phyloP scores from a whole-genome alignment of 202 grass and related monocot genomes.

The Digitaria exilis region DNA sequence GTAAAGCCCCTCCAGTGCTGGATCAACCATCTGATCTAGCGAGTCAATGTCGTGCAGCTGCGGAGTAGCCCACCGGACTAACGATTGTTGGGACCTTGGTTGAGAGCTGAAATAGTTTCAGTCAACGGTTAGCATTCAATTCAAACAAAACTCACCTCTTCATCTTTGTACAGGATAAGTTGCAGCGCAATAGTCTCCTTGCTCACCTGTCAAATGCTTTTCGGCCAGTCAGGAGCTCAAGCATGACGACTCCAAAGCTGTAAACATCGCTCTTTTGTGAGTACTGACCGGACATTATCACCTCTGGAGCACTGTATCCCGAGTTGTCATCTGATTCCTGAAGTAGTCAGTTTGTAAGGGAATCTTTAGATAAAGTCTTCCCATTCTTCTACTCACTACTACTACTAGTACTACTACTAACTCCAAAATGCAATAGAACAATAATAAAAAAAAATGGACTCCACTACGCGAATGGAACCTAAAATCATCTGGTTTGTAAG shows the following conservation, averaged over 20 bases:
- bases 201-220: slow-evolving; percentile 87
- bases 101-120: slow-evolving; percentile 57
- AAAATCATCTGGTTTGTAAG: not conserved
- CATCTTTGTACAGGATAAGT: not conserved
- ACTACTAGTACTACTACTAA: not conserved
- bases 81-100: slow-evolving; percentile 60
- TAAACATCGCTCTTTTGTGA: slow-evolving; percentile 84
- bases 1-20: slow-evolving; percentile 65
- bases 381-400: not conserved
- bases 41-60: slow-evolving; percentile 85
- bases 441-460: too few species aligned
- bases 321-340: slow-evolving; percentile 72
- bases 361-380: not conserved
- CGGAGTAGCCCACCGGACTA: slow-evolving; percentile 74
- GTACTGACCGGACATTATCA: slow-evolving; percentile 66
- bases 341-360: slow-evolving; percentile 19
- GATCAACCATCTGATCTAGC: slow-evolving; percentile 76
- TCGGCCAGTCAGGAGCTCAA: slow-evolving; percentile 81
- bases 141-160: not conserved
- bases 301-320: slow-evolving; percentile 75
- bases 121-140: not conserved
- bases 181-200: not conserved
- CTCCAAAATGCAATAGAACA: not conserved
- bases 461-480: not conserved
- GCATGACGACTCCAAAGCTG: slow-evolving; percentile 94